Percentiles rank a stretch among this genome's conserved stretches.
These are phyloP conservation scores for Xylariaceae sp. DNA, from an alignment of 2,329 filamentous ascomycete species.

Conservation along the genomic window DNA sequence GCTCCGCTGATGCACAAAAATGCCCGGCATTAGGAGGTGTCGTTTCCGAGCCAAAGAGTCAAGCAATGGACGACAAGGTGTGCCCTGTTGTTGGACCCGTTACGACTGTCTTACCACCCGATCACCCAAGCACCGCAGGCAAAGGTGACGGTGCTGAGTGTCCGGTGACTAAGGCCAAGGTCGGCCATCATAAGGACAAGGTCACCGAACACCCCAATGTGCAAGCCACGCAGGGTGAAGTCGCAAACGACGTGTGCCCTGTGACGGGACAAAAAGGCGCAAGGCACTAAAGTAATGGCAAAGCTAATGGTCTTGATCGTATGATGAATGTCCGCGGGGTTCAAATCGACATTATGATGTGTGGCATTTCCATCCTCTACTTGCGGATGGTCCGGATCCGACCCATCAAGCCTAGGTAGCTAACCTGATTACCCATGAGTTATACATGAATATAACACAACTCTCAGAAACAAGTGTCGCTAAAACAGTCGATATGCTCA, in stretches of 20 bases:
- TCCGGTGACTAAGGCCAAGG: conserved; percentile 40
- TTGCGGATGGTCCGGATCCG: no score
- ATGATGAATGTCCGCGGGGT: no score
- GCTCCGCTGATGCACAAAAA: conserved; percentile 33
- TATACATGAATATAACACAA: no score
- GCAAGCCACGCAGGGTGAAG: conserved; percentile 23
- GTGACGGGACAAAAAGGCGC: conserved; percentile 29
- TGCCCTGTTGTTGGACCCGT: conserved; percentile 41
- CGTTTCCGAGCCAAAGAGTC: conserved; percentile 34
- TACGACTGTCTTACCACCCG: conserved; percentile 38
- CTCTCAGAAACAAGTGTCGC: no score
- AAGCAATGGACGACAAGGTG: conserved; percentile 39
- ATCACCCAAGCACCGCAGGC: conserved; percentile 35
- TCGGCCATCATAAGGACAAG: conserved; percentile 41
- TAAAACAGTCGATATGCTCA: no score
- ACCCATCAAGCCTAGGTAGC: no score
- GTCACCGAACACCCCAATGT: conserved; percentile 35
- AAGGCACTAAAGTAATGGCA: background rate
- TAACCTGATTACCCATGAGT: no score
- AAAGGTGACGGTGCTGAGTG: conserved; percentile 31
- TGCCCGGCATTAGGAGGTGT: conserved; percentile 36
- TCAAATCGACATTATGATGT: no score
- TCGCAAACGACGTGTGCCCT: conserved; percentile 34
- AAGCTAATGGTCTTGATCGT: no score
- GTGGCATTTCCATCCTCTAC: no score